Evolutionary conservation across 108 stramenopile genomes (phyloP).

Genomic region (Skeletonema potamos): DNA sequence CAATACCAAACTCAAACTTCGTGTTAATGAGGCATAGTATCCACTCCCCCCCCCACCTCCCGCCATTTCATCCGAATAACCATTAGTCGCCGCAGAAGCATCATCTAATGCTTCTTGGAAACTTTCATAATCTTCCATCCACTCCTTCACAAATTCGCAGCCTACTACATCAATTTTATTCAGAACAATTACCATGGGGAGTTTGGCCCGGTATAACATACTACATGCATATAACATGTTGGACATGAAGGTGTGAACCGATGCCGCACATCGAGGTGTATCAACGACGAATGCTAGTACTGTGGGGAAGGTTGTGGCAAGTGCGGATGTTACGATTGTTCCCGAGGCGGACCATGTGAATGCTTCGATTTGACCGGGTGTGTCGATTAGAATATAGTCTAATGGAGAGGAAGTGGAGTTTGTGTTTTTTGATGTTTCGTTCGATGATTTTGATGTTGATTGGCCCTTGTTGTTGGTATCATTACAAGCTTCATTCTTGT

Average conservation of each 20-base stretch:
- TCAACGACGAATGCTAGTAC: constrained; percentile 95
- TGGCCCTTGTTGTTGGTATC: not conserved
- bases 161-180: constrained; percentile 94
- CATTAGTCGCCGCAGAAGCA: constrained; percentile 28
- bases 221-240: constrained; percentile 99
- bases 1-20: constrained; percentile 90
- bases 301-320: constrained; percentile 95
- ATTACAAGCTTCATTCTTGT: not conserved
- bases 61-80: constrained; percentile 41
- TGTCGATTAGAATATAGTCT: constrained; percentile 94
- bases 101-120: constrained; percentile 96
- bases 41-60: constrained; percentile 42
- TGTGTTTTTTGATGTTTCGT: not conserved
- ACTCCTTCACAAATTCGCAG: constrained; percentile 89
- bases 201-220: constrained; percentile 92
- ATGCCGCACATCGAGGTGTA: constrained; percentile 90
- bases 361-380: constrained; percentile 99
- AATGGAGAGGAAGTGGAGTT: constrained; percentile 28
- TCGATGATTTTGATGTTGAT: not conserved
- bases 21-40: constrained; percentile 91
- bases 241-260: constrained; percentile 98
- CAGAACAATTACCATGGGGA: constrained; percentile 94
- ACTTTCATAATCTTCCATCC: constrained; percentile 98
- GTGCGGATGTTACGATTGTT: constrained; percentile 89
- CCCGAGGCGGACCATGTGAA: constrained; percentile 99